Evolutionary conservation across 2,329 filamentous ascomycete genomes (phyloP).

Genomic region (Fusarium pseudoanthophilum): DNA sequence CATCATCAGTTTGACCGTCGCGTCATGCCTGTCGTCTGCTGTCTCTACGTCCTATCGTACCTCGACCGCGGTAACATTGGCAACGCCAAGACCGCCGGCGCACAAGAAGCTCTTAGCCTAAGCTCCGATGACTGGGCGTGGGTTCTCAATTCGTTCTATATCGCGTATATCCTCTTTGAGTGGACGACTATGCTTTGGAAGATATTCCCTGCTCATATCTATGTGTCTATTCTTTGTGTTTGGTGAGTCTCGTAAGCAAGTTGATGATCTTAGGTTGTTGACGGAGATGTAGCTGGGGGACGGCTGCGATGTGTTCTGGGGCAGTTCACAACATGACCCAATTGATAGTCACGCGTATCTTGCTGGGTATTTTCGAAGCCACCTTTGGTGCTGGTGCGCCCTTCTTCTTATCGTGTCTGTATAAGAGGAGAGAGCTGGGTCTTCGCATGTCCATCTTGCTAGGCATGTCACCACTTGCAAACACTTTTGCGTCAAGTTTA

Average conservation of each 20-base stretch:
- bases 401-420: slow-evolving; percentile 28
- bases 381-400: slow-evolving; percentile 35
- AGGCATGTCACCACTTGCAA: slow-evolving; percentile 29
- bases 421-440: slow-evolving; percentile 23
- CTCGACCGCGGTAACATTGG: slow-evolving; percentile 38
- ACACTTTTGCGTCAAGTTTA: slow-evolving; percentile 22
- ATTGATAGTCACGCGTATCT: slow-evolving; percentile 8
- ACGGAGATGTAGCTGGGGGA: slow-evolving; percentile 12
- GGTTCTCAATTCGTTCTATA: slow-evolving; percentile 38
- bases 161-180: slow-evolving; percentile 33
- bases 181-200: slow-evolving; percentile 40
- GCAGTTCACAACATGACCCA: slow-evolving; percentile 8
- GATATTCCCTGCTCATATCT: slow-evolving; percentile 27
- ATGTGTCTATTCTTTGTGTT: slow-evolving; percentile 23
- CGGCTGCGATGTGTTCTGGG: slow-evolving; percentile 34
- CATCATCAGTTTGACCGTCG: slow-evolving; percentile 15
- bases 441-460: slow-evolving; percentile 18
- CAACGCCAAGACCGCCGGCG: slow-evolving; percentile 34
- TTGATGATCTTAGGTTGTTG: too few relatives aligned
- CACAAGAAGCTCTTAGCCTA: slow-evolving; percentile 20
- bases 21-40: slow-evolving; percentile 32
- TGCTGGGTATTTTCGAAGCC: slow-evolving; percentile 32
- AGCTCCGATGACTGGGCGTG: slow-evolving; percentile 30
- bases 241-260: too few relatives aligned
- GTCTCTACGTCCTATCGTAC: slow-evolving; percentile 36